Base-by-base conservation (phyloP, 23 red algal genomes). In the Gracilaria domingensis region DNA sequence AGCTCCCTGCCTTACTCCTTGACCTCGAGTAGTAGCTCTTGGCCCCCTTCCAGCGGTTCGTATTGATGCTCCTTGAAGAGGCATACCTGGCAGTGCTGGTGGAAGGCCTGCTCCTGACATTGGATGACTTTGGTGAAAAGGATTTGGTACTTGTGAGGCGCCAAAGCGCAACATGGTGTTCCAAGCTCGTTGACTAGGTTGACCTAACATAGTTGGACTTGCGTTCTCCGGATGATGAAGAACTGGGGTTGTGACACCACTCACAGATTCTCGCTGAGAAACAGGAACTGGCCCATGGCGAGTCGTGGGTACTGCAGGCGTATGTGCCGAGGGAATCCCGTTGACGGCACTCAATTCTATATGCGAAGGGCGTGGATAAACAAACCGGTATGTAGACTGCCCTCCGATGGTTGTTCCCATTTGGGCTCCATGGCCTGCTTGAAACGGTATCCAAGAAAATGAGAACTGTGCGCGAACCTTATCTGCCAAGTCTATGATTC, bases 401-500 rank as follows among this genome's bases (percentile, higher is more conserved):
- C 69, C 69, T 47, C 20, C 42, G 1, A 50, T n/a, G 50, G 49
- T 77, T 1, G 72, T 51, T 77, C 72, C 72, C 1, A 16, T 2
- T 29, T 34, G 72, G 21, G 39, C 12, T 77, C 4, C 23, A 5
- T 49, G 72, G 7, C n/a, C 26, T 45, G 20, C 12, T 37, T 77
- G 72, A 51, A 49, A 50, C 9, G 72, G 72, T 51, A 77, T 50
- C 72, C 72, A 77, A 28, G 83, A n/a, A 33, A 85, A 66, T 66
- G 66, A 20, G 73, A 67, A 90, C 58, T 79, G 73, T 4, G 59
- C 62, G 13, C 89, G 59, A 45, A 77, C 53, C 39, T 69, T 83
- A 29, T 84, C 79, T 32, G 89, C 89, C 13, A 78, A 39, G 4
- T 92, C 89, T 20, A 71, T 65, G 56, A 92, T 42, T 92, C 80